Conservation (phyloP, 352 stramenopile species). For the Phytophthora melonis region DNA sequence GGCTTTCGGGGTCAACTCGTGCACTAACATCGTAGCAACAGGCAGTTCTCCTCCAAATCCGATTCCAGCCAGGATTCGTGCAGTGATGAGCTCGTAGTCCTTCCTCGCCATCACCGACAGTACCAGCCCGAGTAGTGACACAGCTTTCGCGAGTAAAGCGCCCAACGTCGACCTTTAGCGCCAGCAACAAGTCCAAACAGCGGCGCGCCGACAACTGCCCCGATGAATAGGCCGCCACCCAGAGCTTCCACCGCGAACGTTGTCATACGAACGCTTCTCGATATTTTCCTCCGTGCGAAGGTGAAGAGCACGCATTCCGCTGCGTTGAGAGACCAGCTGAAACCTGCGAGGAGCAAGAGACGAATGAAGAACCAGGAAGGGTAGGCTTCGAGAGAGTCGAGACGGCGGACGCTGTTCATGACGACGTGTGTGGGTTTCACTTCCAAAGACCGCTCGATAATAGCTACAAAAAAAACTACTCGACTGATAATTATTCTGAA, state of each 20-base stretch:
- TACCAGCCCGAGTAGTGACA: constrained; percentile 38
- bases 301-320: constrained; percentile 45
- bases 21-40: constrained; percentile 38
- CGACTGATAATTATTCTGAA: constrained; percentile 40
- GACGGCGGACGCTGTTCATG: constrained; percentile 4
- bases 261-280: constrained; percentile 26
- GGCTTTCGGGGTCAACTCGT: constrained; percentile 39
- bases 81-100: constrained; percentile 32
- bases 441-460: not conserved
- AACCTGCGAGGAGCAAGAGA: constrained; percentile 37
- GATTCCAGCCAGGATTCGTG: constrained; percentile 38
- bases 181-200: constrained; percentile 43
- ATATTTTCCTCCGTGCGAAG: constrained; percentile 36
- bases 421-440: not conserved
- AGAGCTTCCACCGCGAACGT: constrained; percentile 28
- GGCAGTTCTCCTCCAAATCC: constrained; percentile 49
- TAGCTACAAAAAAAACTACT: not conserved
- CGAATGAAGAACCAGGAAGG: constrained; percentile 35
- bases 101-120: constrained; percentile 31
- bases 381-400: constrained; percentile 4
- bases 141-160: constrained; percentile 37
- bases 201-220: constrained; percentile 33
- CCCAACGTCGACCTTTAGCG: constrained; percentile 28
- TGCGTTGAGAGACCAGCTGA: constrained; percentile 45
- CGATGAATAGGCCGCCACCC: constrained; percentile 20